A percentile compares a stretch with the other conserved stretches of the same genome.
These are phyloP conservation scores for Aspergillus viridinutans DNA, from an alignment of 2,329 filamentous ascomycete genomes.

Conservation along the genomic window DNA sequence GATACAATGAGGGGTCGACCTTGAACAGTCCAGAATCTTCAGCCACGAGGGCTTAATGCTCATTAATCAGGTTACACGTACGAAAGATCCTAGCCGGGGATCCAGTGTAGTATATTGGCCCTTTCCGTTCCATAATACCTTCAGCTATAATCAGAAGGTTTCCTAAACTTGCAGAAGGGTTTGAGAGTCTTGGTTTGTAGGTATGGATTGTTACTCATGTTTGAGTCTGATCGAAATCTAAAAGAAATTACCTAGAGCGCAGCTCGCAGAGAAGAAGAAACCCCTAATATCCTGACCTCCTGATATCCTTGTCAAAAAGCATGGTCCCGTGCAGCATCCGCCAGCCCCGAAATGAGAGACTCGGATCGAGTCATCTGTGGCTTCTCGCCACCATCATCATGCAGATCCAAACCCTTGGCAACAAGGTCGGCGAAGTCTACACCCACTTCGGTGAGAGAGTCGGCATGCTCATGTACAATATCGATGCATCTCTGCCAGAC, in stretches of 20 bases:
- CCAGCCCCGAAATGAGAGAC: constrained; percentile 16
- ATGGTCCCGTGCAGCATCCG: constrained; percentile 10
- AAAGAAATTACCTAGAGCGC: background rate
- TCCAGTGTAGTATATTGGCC: background rate
- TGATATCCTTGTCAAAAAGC: background rate
- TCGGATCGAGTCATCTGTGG: constrained; percentile 24
- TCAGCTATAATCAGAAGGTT: background rate
- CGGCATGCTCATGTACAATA: constrained; percentile 73
- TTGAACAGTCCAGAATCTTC: background rate
- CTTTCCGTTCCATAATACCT: background rate
- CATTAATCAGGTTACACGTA: background rate
- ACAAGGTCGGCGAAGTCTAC: constrained; percentile 85
- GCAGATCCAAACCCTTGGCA: constrained; percentile 49
- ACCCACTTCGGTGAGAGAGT: constrained; percentile 76
- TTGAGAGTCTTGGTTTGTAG: background rate
- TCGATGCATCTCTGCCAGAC: constrained; percentile 81
- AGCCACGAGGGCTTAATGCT: background rate
- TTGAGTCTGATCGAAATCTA: background rate
- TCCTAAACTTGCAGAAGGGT: background rate
- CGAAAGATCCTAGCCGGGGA: background rate
- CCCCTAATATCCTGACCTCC: background rate
- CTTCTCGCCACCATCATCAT: constrained; percentile 16
- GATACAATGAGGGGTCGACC: too few species aligned
- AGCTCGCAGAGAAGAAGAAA: background rate
- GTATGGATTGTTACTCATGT: background rate